Conservation (phyloP, 768 basidiomycete genomes). For the Hericium rajendrae region DNA sequence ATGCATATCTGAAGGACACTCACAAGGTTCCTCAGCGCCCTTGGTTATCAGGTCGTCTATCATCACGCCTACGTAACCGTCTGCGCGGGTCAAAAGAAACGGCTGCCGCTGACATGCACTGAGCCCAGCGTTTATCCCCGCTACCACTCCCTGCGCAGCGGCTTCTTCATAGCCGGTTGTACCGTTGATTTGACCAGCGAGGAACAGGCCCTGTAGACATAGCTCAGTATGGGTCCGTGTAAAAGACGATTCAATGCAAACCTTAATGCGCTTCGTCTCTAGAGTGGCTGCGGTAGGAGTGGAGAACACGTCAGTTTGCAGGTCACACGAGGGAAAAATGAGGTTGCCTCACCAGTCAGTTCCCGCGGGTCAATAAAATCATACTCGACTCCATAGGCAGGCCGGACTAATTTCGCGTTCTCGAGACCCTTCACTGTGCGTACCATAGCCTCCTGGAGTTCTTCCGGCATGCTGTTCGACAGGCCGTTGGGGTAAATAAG, state of each 20-base stretch:
- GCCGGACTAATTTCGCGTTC: constrained; percentile 71
- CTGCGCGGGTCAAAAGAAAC: constrained; percentile 67
- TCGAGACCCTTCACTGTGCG: constrained; percentile 80
- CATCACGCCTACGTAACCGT: constrained; percentile 85
- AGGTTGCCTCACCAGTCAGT: constrained; percentile 42
- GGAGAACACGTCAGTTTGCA: background rate
- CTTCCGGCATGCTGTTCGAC: constrained; percentile 81
- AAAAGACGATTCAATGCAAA: constrained; percentile 13
- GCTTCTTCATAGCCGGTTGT: constrained; percentile 96
- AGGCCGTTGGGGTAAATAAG: constrained; percentile 87
- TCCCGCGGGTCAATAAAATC: constrained; percentile 86
- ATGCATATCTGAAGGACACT: constrained; percentile 16
- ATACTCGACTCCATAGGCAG: constrained; percentile 91
- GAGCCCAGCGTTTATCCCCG: constrained; percentile 83
- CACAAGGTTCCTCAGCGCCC: constrained; percentile 88
- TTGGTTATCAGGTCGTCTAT: constrained; percentile 85
- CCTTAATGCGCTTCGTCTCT: constrained; percentile 78
- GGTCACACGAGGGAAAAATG: background rate
- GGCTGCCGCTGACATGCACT: constrained; percentile 45
- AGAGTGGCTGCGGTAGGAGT: constrained; percentile 45
- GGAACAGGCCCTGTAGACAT: constrained; percentile 25
- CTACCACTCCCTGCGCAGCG: constrained; percentile 81
- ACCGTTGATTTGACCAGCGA: constrained; percentile 35
- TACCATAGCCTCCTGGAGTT: constrained; percentile 75
- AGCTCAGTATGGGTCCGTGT: background rate